Percentiles rank a stretch among this genome's conserved stretches.
These are phyloP conservation scores for Paecilomyces sp. DNA, from an alignment of 2,329 filamentous ascomycete genomes.

Conservation along the genomic window DNA sequence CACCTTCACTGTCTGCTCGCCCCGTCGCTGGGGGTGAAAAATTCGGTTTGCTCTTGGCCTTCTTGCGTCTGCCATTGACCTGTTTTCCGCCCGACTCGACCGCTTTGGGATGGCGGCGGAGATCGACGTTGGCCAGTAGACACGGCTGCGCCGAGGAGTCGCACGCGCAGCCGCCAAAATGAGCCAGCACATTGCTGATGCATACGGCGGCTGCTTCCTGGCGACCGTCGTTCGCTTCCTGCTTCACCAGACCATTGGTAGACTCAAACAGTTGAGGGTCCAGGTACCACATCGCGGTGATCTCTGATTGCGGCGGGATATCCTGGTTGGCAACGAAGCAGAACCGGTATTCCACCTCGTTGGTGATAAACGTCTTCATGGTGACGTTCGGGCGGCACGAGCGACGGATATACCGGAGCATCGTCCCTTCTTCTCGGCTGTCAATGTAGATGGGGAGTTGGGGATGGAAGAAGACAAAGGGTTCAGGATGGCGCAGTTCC, in stretches of 20 bases:
- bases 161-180: constrained; percentile 45
- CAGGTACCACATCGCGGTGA: constrained; percentile 44
- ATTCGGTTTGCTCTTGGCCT: constrained; percentile 38
- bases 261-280: constrained; percentile 32
- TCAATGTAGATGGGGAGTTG: constrained; percentile 88
- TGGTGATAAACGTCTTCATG: constrained; percentile 77
- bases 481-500: constrained; percentile 52
- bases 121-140: constrained; percentile 36
- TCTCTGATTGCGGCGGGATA: constrained; percentile 52
- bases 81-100: constrained; percentile 31
- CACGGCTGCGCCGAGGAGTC: constrained; percentile 26
- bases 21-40: constrained; percentile 50
- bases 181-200: constrained; percentile 41
- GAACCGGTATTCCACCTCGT: constrained; percentile 75
- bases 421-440: constrained; percentile 77
- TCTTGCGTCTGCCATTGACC: constrained; percentile 40
- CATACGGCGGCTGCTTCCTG: constrained; percentile 36
- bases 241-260: constrained; percentile 33
- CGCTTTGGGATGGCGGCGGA: constrained; percentile 28
- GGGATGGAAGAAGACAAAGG: constrained; percentile 83
- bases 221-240: constrained; percentile 31
- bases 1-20: constrained; percentile 52
- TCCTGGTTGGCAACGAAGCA: constrained; percentile 80
- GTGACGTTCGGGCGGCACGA: constrained; percentile 89
- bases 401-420: constrained; percentile 79